Percentiles rank a stretch among this genome's conserved stretches.
These are phyloP conservation scores for Brassica carinata DNA, from an alignment of 345 rosid species.

Conservation along the genomic window DNA sequence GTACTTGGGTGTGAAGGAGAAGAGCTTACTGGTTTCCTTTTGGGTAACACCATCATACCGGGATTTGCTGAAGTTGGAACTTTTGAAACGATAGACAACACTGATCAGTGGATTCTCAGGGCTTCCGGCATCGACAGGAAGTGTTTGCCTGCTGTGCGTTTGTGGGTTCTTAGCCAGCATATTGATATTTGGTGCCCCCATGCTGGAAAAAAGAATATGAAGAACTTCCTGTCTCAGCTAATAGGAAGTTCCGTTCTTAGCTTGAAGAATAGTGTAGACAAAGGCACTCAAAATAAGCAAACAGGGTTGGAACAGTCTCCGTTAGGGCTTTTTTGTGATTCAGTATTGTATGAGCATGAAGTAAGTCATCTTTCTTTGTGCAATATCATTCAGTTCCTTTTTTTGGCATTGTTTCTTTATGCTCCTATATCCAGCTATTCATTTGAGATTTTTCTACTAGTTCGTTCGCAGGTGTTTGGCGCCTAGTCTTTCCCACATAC, in stretches of 20 bases:
- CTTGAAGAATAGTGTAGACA: conserved; percentile 35
- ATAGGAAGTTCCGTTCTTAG: conserved; percentile 50
- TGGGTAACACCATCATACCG: conserved; percentile 47
- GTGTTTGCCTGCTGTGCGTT: conserved; percentile 66
- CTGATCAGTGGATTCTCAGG: conserved; percentile 53
- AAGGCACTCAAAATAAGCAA: conserved; percentile 43
- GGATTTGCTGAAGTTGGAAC: conserved; percentile 40
- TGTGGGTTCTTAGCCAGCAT: conserved; percentile 76
- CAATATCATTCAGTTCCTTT: not conserved
- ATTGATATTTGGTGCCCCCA: conserved; percentile 77
- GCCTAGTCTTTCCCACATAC: conserved; percentile 53
- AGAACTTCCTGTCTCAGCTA: conserved; percentile 63
- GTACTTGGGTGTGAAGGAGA: conserved; percentile 66
- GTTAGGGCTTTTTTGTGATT: conserved; percentile 60
- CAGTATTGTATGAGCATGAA: conserved; percentile 67
- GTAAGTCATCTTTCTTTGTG: conserved; percentile 49
- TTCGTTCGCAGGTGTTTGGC: conserved; percentile 88
- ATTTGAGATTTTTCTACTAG: conserved; percentile 50
- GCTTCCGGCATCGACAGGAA: conserved; percentile 57
- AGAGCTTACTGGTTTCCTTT: conserved; percentile 64
- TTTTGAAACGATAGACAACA: conserved; percentile 38
- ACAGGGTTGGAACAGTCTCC: conserved; percentile 57
- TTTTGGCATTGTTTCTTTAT: conserved; percentile 7
- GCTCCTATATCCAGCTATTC: conserved; percentile 24
- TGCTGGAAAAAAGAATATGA: conserved; percentile 60